A percentile compares a stretch with the other conserved stretches of the same genome.
Evolutionary conservation across 108 stramenopile species (phyloP).

Genomic region (Pinguiococcus pyrenoidosus): DNA sequence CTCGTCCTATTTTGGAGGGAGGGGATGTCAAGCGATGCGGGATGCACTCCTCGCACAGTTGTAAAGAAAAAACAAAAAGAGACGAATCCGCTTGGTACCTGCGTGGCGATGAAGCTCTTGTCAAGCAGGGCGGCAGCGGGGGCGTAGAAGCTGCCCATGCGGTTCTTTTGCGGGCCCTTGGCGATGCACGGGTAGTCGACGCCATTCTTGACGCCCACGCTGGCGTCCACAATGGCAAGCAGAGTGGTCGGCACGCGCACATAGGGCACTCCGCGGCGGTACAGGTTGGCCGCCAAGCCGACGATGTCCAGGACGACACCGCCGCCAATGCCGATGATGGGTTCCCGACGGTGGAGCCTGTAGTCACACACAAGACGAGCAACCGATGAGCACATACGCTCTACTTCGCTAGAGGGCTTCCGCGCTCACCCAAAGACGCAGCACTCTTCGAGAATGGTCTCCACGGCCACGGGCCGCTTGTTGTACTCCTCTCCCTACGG

Average conservation of each 20-base stretch:
- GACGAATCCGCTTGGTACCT: slow-evolving; percentile 44
- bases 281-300: slow-evolving; percentile 83
- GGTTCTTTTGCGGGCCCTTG: slow-evolving; percentile 83
- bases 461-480: slow-evolving; percentile 27
- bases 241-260: slow-evolving; percentile 82
- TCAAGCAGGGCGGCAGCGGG: slow-evolving; percentile 69
- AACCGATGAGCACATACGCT: too few relatives aligned
- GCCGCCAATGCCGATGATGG: slow-evolving; percentile 85
- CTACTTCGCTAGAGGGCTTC: too few relatives aligned
- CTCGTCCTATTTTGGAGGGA: too few relatives aligned
- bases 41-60: neutral
- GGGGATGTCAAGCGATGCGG: neutral
- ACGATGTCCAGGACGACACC: slow-evolving; percentile 82
- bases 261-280: slow-evolving; percentile 78
- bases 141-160: slow-evolving; percentile 79
- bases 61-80: neutral
- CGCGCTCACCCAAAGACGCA: slow-evolving; percentile 24
- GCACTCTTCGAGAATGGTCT: slow-evolving; percentile 18
- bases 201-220: slow-evolving; percentile 90
- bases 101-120: slow-evolving; percentile 69
- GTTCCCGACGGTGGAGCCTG: slow-evolving; percentile 73
- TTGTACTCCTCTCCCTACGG: too few relatives aligned
- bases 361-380: slow-evolving; percentile 60
- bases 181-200: slow-evolving; percentile 70
- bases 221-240: slow-evolving; percentile 85